A percentile compares a stretch with the other conserved stretches of the same genome.
Conservation (phyloP, 192 early-diverging fungal species). For the Fimicolochytrium jonesii region DNA sequence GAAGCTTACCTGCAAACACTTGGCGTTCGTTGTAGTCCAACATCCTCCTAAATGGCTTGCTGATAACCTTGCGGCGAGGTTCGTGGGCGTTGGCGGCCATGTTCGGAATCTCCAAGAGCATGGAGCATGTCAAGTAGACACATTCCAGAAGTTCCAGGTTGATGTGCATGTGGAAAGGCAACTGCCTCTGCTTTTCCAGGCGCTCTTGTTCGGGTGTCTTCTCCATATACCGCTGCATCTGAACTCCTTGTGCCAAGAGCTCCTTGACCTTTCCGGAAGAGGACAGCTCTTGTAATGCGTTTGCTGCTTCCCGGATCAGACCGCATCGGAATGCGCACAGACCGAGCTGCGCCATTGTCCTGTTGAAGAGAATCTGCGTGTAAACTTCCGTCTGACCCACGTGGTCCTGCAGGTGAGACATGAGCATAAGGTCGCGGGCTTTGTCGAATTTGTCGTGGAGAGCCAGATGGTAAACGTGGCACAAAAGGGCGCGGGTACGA, state of each 20-base stretch:
- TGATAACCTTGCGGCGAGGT: conserved; percentile 65
- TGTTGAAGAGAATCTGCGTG: conserved; percentile 95
- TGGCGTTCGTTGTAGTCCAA: conserved; percentile 95
- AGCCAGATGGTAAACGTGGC: conserved; percentile 96
- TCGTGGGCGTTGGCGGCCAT: conserved; percentile 76
- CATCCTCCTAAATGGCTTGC: conserved; percentile 88
- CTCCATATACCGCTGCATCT: conserved; percentile 70
- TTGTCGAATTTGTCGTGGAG: conserved; percentile 91
- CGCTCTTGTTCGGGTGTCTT: conserved; percentile 87
- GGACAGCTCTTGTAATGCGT: conserved; percentile 84
- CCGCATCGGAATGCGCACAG: conserved; percentile 95
- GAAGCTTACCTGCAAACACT: conserved; percentile 78
- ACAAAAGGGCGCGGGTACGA: conserved; percentile 92
- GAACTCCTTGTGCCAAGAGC: conserved; percentile 84
- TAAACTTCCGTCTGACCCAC: conserved; percentile 82
- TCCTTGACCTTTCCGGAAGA: conserved; percentile 83
- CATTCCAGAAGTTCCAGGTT: conserved; percentile 98
- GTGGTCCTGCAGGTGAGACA: conserved; percentile 97
- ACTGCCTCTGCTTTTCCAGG: conserved; percentile 89
- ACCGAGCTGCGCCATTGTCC: conserved; percentile 93
- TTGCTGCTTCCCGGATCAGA: conserved; percentile 81
- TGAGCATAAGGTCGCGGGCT: conserved; percentile 93
- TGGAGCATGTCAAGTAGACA: conserved; percentile 89
- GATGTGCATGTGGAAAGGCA: conserved; percentile 99
- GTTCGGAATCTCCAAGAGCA: conserved; percentile 96